Evolutionary conservation across 768 basidiomycete species (phyloP).

Genomic region (Russula sp.): DNA sequence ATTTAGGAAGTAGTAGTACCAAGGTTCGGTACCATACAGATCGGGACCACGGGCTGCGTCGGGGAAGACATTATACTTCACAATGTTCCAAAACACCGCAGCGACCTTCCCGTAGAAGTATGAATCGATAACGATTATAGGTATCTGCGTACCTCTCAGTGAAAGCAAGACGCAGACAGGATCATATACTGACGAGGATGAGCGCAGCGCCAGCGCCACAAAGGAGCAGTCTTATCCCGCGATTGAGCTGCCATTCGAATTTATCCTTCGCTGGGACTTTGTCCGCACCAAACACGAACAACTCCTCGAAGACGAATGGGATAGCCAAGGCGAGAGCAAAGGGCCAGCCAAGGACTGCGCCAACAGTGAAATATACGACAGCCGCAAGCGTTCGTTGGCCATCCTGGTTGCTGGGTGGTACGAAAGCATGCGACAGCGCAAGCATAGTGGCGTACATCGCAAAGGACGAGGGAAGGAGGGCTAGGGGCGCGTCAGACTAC

Average conservation of each 20-base stretch:
- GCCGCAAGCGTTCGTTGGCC: constrained; percentile 54
- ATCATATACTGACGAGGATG: constrained; percentile 48
- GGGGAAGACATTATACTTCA: constrained; percentile 90
- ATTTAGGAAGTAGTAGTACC: constrained; percentile 82
- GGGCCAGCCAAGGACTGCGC: constrained; percentile 93
- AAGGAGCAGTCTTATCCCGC: constrained; percentile 52
- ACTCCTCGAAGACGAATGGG: constrained; percentile 87
- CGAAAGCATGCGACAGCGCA: constrained; percentile 65
- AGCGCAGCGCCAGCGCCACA: constrained; percentile 52
- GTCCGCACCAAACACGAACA: constrained; percentile 73
- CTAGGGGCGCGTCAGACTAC: constrained; percentile 36
- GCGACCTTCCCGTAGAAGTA: constrained; percentile 75
- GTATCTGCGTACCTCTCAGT: constrained; percentile 50
- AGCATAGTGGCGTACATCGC: constrained; percentile 85
- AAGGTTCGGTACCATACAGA: constrained; percentile 88
- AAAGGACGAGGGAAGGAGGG: constrained; percentile 93
- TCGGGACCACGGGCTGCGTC: constrained; percentile 75
- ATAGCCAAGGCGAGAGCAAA: constrained; percentile 84
- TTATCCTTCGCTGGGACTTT: constrained; percentile 42
- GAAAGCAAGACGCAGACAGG: neutral
- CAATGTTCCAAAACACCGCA: constrained; percentile 88
- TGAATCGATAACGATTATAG: constrained; percentile 78
- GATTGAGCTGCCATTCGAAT: constrained; percentile 50
- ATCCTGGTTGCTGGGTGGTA: constrained; percentile 50
- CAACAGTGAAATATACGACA: constrained; percentile 67